Percentiles rank a stretch among this genome's conserved stretches.
Evolutionary conservation across 371 early-diverging fungal species (phyloP).

Genomic region (Mortierella sp.): DNA sequence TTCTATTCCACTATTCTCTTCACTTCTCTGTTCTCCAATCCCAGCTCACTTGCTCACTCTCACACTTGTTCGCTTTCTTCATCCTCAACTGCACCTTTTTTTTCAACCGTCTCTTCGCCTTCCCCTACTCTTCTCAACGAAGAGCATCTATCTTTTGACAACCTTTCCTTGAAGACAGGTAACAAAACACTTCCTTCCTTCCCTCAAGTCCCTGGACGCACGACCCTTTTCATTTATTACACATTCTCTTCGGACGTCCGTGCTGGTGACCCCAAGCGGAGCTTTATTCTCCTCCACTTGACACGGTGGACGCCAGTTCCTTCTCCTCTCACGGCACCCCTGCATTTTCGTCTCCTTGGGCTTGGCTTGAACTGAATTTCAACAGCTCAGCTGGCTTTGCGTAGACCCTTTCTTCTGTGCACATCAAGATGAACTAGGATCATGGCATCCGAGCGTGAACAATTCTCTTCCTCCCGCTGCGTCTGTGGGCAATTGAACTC

Average conservation of each 20-base stretch:
- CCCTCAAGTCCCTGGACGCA: not conserved
- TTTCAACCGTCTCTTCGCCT: not conserved
- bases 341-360: not conserved
- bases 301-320: not conserved
- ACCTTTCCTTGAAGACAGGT: conserved; percentile 17
- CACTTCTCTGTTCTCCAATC: not conserved
- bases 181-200: not conserved
- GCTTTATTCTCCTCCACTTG: not conserved
- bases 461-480: not conserved
- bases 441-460: conserved; percentile 2
- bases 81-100: not conserved
- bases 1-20: not conserved
- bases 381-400: not conserved
- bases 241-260: not conserved
- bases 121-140: conserved; percentile 6
- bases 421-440: not conserved
- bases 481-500: not conserved
- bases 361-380: not conserved
- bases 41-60: not conserved
- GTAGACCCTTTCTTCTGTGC: not conserved
- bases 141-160: not conserved
- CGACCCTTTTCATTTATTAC: not conserved
- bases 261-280: not conserved
- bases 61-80: not conserved
- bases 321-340: not conserved